Evolutionary conservation across 2,329 filamentous ascomycete genomes (phyloP).

Genomic region (Cadophora sp.): DNA sequence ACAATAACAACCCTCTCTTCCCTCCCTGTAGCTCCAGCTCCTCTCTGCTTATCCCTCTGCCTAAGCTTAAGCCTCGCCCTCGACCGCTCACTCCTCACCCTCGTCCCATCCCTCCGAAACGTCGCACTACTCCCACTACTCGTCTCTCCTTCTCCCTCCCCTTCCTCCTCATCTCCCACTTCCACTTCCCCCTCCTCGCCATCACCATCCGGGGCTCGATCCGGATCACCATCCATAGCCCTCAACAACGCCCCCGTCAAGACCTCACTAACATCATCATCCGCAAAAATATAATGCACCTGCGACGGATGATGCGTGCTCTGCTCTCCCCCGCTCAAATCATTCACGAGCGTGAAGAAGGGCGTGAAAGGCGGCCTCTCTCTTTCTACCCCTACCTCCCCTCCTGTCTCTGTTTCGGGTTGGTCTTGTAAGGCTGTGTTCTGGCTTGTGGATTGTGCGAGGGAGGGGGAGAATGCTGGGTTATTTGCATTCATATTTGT

Average conservation of each 20-base stretch:
- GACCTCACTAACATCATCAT: slow-evolving; percentile 81
- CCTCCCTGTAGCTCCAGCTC: slow-evolving; percentile 17
- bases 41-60: slow-evolving; percentile 11
- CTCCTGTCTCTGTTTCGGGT: background rate
- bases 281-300: slow-evolving; percentile 90
- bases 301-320: slow-evolving; percentile 78
- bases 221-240: slow-evolving; percentile 15
- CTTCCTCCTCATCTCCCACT: background rate
- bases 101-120: background rate
- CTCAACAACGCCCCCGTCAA: slow-evolving; percentile 69
- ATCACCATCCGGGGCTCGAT: background rate
- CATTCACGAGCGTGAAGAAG: slow-evolving; percentile 86
- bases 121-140: slow-evolving; percentile 2
- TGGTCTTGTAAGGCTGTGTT: background rate
- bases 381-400: background rate
- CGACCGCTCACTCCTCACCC: background rate
- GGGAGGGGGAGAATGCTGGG: background rate
- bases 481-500: background rate
- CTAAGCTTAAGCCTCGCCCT: slow-evolving; percentile 5
- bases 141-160: slow-evolving; percentile 10
- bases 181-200: background rate
- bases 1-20: slow-evolving; percentile 58
- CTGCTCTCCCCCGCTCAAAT: slow-evolving; percentile 54
- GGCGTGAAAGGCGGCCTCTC: slow-evolving; percentile 66
- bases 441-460: background rate